Evolutionary conservation across 495 filamentous ascomycete genomes (phyloP), one percentile per base, ranked within the genome.

Genomic region (Jackrogersella minutella): DNA sequence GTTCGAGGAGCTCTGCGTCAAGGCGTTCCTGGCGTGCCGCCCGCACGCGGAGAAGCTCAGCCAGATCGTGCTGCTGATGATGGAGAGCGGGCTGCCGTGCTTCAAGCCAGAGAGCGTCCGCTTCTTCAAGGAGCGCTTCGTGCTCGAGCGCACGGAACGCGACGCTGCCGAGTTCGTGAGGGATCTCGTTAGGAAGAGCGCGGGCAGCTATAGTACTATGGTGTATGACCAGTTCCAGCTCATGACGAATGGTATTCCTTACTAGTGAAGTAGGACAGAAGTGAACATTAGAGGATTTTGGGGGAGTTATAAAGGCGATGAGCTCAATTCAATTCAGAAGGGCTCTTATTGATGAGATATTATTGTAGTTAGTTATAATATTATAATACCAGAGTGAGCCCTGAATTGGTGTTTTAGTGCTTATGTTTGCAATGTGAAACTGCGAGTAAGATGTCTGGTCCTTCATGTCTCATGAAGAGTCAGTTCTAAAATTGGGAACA

Each of bases 221-320:
- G 87, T 91, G 39, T 99, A 99, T 75, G 96, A 99, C 79, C 89
- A 96, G 72, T 99, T 96, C 83, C 96, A 99, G 81, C 79, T 96
- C 46, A 77, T 97, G 76, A 98, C 96, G 31, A 99, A 99, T 75
- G 96, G 96, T 26, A 99, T 99, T 73, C 96, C 96, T 5, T 99
- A 96, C 54, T 81, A 68, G 66, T 37, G 40, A 22, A 22, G 40
- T 21, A 58, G 39, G 16, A n/a, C n/a, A n/a, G n/a, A n/a, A 5
- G 17, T 36, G 19, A 43, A 9, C 16, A 13, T 26, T 36, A 13
- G 14, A 13, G 22, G 8, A 16, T 49, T 28, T 36, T 33, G 17
- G n/a, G 16, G n/a, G 39, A 37, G 36, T 39, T 46, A 8, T 28
- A n/a, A 24, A 43, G 16, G 44, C 11, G 22, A 47, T 16, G n/a